Conservation (phyloP, 805 yeast genomes). For the Cyberlindnera maritima region DNA sequence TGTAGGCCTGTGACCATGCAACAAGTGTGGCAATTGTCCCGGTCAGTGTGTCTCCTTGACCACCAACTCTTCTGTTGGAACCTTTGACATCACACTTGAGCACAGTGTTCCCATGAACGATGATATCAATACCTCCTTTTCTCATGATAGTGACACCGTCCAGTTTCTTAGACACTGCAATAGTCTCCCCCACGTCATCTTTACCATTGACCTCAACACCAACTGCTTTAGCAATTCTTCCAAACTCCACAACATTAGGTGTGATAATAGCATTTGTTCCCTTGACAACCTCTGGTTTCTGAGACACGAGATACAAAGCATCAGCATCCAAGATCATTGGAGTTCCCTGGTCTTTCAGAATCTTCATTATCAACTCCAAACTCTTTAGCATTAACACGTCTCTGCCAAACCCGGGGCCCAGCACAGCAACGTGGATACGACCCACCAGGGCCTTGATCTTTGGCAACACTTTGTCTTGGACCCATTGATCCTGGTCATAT, state of each 20-base stretch:
- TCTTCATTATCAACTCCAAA: conserved; percentile 51
- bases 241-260: conserved; percentile 87
- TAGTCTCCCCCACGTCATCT: conserved; percentile 26
- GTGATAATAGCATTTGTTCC: conserved; percentile 70
- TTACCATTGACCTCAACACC: conserved; percentile 27
- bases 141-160: conserved; percentile 63
- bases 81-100: conserved; percentile 53
- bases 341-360: conserved; percentile 50
- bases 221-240: conserved; percentile 56
- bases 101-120: conserved; percentile 47
- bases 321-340: conserved; percentile 93
- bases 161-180: conserved; percentile 44
- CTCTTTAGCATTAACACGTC: conserved; percentile 65
- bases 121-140: conserved; percentile 69
- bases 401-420: conserved; percentile 95
- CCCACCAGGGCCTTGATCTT: conserved; percentile 53
- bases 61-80: conserved; percentile 82
- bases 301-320: conserved; percentile 65
- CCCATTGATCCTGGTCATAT: conserved; percentile 24
- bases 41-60: conserved; percentile 92
- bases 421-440: conserved; percentile 75
- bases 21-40: conserved; percentile 82
- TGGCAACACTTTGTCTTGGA: conserved; percentile 48
- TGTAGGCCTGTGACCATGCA: conserved; percentile 75
- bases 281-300: conserved; percentile 50